phyloP scores from a whole-genome alignment of 2,329 filamentous ascomycete species.

The Cyanodermella asteris region DNA sequence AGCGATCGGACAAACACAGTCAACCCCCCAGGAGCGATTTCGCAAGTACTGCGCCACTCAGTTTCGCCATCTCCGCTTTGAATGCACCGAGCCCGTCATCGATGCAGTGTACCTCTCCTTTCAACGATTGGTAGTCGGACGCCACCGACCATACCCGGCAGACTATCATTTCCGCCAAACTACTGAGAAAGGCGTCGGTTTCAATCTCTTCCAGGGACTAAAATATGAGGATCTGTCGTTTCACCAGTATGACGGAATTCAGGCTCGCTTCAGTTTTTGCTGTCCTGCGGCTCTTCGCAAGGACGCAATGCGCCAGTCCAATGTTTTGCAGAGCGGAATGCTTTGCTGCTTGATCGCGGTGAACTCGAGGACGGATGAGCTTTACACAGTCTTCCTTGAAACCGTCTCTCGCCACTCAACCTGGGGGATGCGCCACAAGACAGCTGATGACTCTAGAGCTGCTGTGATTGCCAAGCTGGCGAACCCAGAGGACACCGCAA shows the following conservation, averaged over 20 bases:
- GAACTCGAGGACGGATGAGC: slow-evolving; percentile 9
- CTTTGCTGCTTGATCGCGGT: slow-evolving; percentile 12
- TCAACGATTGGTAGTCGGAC: slow-evolving; percentile 5
- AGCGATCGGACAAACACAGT: slow-evolving; percentile 4
- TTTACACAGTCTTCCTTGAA: slow-evolving; percentile 11
- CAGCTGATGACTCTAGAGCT: slow-evolving; percentile 10
- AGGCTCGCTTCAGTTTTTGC: slow-evolving; percentile 11
- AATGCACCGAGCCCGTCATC: slow-evolving; percentile 8
- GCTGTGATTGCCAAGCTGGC: slow-evolving; percentile 8
- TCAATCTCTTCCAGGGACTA: slow-evolving; percentile 8
- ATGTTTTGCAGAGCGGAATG: slow-evolving; percentile 12
- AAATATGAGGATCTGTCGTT: slow-evolving; percentile 8
- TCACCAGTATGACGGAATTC: slow-evolving; percentile 7
- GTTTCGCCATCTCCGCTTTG: slow-evolving; percentile 10
- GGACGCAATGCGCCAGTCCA: slow-evolving; percentile 8
- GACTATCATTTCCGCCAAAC: slow-evolving; percentile 8
- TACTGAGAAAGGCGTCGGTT: slow-evolving; percentile 7
- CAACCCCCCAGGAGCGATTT: slow-evolving; percentile 5
- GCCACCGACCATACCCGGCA: neutral
- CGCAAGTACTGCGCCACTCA: slow-evolving; percentile 8
- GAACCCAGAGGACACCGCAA: slow-evolving; percentile 7
- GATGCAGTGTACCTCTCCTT: slow-evolving; percentile 9
- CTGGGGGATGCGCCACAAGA: slow-evolving; percentile 8
- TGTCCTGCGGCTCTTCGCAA: slow-evolving; percentile 12
- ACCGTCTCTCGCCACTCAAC: slow-evolving; percentile 8